Percentiles rank a stretch among this genome's conserved stretches.
These are phyloP conservation scores for Septoria petroselini DNA, from an alignment of 2,329 filamentous ascomycete genomes.

Conservation along the genomic window DNA sequence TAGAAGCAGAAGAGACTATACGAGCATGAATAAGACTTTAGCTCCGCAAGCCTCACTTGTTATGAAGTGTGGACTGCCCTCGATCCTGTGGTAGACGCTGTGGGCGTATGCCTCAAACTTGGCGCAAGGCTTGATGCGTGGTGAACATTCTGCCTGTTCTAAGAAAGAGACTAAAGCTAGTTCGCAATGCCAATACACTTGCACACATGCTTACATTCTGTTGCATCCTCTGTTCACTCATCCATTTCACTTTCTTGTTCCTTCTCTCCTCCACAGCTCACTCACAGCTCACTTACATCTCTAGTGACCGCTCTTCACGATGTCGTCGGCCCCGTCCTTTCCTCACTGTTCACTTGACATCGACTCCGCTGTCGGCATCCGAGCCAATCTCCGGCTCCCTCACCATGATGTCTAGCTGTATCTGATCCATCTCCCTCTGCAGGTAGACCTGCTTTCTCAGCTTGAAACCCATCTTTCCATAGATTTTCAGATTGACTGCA, in stretches of 20 bases:
- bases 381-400: constrained; percentile 56
- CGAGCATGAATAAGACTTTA: no score
- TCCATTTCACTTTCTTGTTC: not conserved
- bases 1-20: no score
- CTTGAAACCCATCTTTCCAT: constrained; percentile 72
- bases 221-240: constrained; percentile 20
- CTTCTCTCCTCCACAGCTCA: not conserved
- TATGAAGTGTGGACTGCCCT: no score
- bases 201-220: constrained; percentile 17
- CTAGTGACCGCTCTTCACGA: no score
- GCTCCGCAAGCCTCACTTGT: no score
- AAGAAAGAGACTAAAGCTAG: constrained; percentile 15
- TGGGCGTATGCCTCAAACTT: not conserved
- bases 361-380: constrained; percentile 26
- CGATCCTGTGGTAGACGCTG: no score
- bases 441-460: constrained; percentile 62
- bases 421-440: constrained; percentile 55
- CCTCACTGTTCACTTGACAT: constrained; percentile 17
- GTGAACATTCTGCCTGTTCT: not conserved
- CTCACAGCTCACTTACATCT: no score
- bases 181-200: not conserved
- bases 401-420: constrained; percentile 77
- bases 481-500: constrained; percentile 65
- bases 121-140: not conserved
- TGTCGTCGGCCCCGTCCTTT: not conserved